Evolutionary conservation across 768 basidiomycete genomes (phyloP), one percentile per base, ranked within the genome.

Genomic region (Tephrocybe rancida): DNA sequence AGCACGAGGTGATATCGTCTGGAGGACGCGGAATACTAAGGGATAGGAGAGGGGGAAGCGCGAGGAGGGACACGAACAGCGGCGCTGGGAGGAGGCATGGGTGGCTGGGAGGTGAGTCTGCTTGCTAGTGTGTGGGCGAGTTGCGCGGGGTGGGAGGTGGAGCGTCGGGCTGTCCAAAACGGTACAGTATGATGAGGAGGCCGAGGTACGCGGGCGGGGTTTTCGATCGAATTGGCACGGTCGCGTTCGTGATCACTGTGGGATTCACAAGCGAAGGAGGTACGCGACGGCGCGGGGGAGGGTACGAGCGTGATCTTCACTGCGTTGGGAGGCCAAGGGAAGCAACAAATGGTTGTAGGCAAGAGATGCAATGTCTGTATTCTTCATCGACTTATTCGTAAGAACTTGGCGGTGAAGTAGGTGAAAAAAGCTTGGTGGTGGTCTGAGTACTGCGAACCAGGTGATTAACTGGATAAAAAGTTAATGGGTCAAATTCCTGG

Each of bases 341-440:
- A n/a, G 27, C n/a, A n/a, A n/a, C n/a, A n/a, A n/a, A n/a, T n/a
- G n/a, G n/a, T n/a, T n/a, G n/a, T n/a, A n/a, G n/a, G n/a, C n/a
- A n/a, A n/a, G n/a, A n/a, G n/a, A n/a, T n/a, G n/a, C n/a, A n/a
- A n/a, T n/a, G n/a, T n/a, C n/a, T n/a, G n/a, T n/a, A n/a, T n/a
- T n/a, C n/a, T n/a, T n/a, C n/a, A n/a, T n/a, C n/a, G n/a, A n/a
- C n/a, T n/a, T n/a, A n/a, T n/a, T n/a, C n/a, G n/a, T n/a, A n/a
- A n/a, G n/a, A n/a, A 43, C 42, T 51, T 51, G 47, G 52, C 46
- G 18, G 47, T 11, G n/a, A n/a, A n/a, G n/a, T n/a, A n/a, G n/a
- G n/a, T n/a, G n/a, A n/a, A n/a, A n/a, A n/a, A n/a, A n/a, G n/a
- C n/a, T n/a, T n/a, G n/a, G n/a, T n/a, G n/a, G n/a, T n/a, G n/a